These are phyloP conservation scores for Paraurostyla sp. DNA, from an alignment of 73 alveolate species.

Conservation along the genomic window DNA sequence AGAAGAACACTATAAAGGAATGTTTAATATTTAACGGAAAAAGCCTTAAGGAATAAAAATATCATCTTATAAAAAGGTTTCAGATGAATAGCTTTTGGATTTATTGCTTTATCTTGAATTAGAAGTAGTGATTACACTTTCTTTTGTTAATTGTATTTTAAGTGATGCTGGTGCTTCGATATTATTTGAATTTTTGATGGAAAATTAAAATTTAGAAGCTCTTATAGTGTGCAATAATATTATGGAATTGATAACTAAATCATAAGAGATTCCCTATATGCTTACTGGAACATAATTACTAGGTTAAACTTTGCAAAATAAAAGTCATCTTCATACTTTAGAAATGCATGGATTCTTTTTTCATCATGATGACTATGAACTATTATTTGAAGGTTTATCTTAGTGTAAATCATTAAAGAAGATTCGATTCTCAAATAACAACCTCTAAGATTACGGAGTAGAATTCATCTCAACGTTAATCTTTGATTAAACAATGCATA, in stretches of 20 bases:
- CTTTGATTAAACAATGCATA: background rate
- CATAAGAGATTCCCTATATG: background rate
- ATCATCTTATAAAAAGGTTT: background rate
- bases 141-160: background rate
- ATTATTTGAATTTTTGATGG: background rate
- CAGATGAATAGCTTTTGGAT: background rate
- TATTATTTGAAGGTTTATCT: background rate
- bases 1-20: slow-evolving; percentile 6
- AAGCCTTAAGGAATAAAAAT: background rate
- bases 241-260: background rate
- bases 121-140: background rate
- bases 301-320: background rate
- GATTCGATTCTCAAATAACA: background rate
- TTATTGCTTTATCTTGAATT: background rate
- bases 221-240: slow-evolving; percentile 17
- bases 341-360: slow-evolving; percentile 49
- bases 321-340: background rate
- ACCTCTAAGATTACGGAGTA: slow-evolving; percentile 17
- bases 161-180: slow-evolving; percentile 25
- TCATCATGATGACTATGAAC: slow-evolving; percentile 14
- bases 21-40: background rate
- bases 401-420: background rate
- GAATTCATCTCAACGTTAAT: background rate
- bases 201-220: background rate
- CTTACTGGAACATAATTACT: background rate